Base-by-base conservation (phyloP, 768 basidiomycete species). In the Calocybe indica region DNA sequence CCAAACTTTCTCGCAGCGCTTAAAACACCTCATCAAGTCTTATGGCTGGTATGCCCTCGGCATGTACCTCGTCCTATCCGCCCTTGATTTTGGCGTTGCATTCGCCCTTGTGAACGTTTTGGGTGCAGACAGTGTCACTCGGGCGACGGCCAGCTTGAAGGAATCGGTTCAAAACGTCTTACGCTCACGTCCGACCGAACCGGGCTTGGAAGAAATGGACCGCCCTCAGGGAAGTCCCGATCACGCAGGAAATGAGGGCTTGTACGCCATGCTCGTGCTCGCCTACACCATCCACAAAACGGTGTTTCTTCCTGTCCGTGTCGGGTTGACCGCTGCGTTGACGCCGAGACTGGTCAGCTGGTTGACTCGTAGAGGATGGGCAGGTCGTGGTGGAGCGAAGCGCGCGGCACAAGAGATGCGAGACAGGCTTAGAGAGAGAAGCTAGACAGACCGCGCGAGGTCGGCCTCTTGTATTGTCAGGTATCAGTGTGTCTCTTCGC, bases 241-340 rank as follows among this genome's bases (percentile, higher is more conserved):
- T 45, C 50, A 51, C 38, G 63, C 64, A 1, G 78, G 83, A 1
- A 76, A 82, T 6, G 87, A 89, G 61, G 83, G 89, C 11, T 69
- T 96, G 12, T 94, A 91, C 65, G 92, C 95, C 28, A 94, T 96
- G 82, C 66, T 96, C 28, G 80, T 91, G 0, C 71, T 98, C 56
- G 95, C 96, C 3, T 99, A 94, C 66, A 86, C 88, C 13, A 80
- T 99, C 45, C 96, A 99, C 78, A 99, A 99, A 71, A 95, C 91
- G 0, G 59, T 92, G 1, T 88, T 97, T 60, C 62, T 98, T 14
- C 96, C 96, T 7, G 65, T 99, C 15, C 74, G 96, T 36, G 79
- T 96, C 0, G 96, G 92, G 0, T 66, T 94, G 52, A 97, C 95
- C 0, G 92, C 89, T 1, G 83, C 82, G 1, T 68, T 89, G 44